Evolutionary conservation across 805 yeast species (phyloP).

Genomic region (Candida succiphila): DNA sequence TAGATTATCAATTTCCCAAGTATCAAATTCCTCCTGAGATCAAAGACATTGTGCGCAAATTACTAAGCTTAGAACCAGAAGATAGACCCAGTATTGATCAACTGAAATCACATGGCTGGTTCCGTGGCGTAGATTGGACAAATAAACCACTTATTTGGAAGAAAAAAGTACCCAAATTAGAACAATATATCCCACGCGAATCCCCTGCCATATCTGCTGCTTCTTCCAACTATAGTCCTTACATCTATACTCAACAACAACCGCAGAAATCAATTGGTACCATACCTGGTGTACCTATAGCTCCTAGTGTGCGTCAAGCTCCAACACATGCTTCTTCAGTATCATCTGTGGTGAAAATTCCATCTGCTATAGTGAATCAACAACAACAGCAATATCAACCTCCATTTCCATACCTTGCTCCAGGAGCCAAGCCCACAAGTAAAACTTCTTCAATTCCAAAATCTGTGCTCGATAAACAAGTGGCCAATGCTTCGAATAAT

Average conservation of each 20-base stretch:
- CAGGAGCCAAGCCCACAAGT: constrained; percentile 16
- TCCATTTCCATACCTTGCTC: constrained; percentile 13
- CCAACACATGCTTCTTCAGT: constrained; percentile 11
- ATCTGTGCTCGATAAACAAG: constrained; percentile 19
- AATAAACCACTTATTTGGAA: constrained; percentile 65
- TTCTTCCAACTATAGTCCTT: too few species aligned
- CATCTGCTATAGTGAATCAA: too few species aligned
- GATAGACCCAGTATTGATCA: constrained; percentile 47
- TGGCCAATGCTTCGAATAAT: constrained; percentile 20
- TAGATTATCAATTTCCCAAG: constrained; percentile 60
- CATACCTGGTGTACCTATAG: not conserved
- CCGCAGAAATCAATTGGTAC: not conserved
- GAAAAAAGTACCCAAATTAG: constrained; percentile 53
- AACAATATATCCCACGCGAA: constrained; percentile 44
- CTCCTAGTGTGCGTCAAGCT: constrained; percentile 22
- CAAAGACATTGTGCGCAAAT: constrained; percentile 53
- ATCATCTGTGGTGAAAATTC: constrained; percentile 5
- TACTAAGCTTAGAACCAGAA: constrained; percentile 65
- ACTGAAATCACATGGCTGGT: constrained; percentile 66
- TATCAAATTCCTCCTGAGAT: constrained; percentile 51
- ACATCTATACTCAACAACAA: constrained; percentile 1
- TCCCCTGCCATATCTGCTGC: constrained; percentile 8
- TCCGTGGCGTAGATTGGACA: constrained; percentile 55
- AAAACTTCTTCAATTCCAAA: constrained; percentile 18
- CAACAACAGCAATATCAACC: too few species aligned